Evolutionary conservation across 129 eudicot species (phyloP).

Genomic region (Tagetes erecta): DNA sequence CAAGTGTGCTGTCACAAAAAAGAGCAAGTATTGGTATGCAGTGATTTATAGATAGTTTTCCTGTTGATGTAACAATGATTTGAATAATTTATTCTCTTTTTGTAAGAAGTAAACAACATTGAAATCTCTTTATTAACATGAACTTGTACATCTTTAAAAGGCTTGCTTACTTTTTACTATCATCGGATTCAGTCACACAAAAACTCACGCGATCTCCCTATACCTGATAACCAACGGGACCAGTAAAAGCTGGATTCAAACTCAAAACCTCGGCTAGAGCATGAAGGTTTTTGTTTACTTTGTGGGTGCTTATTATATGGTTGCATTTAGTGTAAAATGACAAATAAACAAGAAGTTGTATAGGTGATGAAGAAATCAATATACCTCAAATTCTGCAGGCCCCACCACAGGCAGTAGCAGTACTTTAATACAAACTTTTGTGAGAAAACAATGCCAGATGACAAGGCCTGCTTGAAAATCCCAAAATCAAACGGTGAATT

Average conservation of each 20-base stretch:
- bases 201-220: not conserved
- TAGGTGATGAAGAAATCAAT: slow-evolving; percentile 1
- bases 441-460: slow-evolving; percentile 70
- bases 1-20: slow-evolving; percentile 67
- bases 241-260: not conserved
- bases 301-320: slow-evolving; percentile 3
- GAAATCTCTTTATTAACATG: not conserved
- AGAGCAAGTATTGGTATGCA: not conserved
- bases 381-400: slow-evolving; percentile 90
- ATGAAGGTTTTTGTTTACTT: not conserved
- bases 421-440: slow-evolving; percentile 64
- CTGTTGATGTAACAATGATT: not conserved
- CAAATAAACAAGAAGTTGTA: not conserved
- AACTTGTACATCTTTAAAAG: slow-evolving; percentile 1
- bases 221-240: not conserved
- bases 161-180: not conserved
- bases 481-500: slow-evolving; percentile 81
- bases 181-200: not conserved
- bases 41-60: not conserved
- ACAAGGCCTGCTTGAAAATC: slow-evolving; percentile 73
- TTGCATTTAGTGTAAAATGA: not conserved
- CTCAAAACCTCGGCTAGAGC: not conserved
- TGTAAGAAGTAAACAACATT: not conserved
- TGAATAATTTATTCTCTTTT: slow-evolving; percentile 4
- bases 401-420: slow-evolving; percentile 97